Evolutionary conservation across 148 eudicot species (phyloP).

Genomic region (Diospyros lotus): DNA sequence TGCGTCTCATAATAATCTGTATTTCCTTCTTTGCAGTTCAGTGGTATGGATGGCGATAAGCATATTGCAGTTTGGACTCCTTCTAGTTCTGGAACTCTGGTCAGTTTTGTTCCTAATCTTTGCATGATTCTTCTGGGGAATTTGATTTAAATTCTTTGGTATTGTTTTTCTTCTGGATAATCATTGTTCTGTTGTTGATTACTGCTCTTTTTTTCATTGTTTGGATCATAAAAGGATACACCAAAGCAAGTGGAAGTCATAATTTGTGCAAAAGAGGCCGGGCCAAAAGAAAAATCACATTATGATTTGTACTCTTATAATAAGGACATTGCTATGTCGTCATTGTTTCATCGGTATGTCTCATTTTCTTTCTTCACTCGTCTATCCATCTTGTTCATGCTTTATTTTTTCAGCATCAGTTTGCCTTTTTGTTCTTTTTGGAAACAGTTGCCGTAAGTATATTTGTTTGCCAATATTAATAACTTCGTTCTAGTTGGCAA

Average conservation of each 20-base stretch:
- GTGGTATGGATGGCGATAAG: conserved; percentile 47
- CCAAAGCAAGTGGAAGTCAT: conserved; percentile 57
- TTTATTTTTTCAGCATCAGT: neutral
- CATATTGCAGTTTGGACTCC: conserved; percentile 60
- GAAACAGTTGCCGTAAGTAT: neutral
- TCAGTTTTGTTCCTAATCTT: conserved; percentile 25
- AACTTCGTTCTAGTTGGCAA: too few relatives aligned
- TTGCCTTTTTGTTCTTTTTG: neutral
- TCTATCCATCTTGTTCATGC: conserved; percentile 1
- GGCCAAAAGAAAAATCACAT: conserved; percentile 59
- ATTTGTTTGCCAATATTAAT: too few relatives aligned
- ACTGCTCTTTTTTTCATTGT: too few relatives aligned
- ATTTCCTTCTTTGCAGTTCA: conserved; percentile 41
- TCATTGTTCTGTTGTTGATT: neutral
- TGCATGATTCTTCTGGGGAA: conserved; percentile 5
- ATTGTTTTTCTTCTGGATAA: neutral
- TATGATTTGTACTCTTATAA: conserved; percentile 54
- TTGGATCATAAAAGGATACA: conserved; percentile 31
- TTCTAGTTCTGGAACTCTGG: conserved; percentile 42
- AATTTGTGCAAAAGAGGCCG: conserved; percentile 64
- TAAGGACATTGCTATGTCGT: conserved; percentile 40
- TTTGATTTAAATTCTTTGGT: conserved; percentile 1
- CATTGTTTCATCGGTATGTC: conserved; percentile 51
- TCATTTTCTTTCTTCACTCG: conserved; percentile 10
- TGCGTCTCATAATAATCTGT: neutral